Evolutionary conservation across 495 filamentous ascomycete genomes (phyloP).

Genomic region (Neurospora sp.): DNA sequence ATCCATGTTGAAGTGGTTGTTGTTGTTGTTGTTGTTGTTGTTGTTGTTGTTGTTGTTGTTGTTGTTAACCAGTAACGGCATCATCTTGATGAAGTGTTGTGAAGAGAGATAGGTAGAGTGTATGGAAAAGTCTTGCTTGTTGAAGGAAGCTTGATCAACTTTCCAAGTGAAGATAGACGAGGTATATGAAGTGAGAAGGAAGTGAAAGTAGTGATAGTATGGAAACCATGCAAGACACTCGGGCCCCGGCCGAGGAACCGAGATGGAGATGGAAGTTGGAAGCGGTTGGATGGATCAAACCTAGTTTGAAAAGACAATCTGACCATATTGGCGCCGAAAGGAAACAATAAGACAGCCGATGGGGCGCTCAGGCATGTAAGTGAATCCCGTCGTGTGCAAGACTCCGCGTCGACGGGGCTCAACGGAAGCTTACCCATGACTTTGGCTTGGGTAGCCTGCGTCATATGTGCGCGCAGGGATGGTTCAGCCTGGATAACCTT

Average conservation of each 20-base stretch:
- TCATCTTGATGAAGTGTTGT: slow-evolving; percentile 15
- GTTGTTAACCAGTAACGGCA: slow-evolving; percentile 18
- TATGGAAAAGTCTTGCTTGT: neutral
- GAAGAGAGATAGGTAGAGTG: neutral
- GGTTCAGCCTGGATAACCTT: slow-evolving; percentile 21
- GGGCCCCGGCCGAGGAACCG: neutral
- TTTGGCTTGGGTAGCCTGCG: slow-evolving; percentile 21
- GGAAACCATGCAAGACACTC: neutral
- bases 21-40: slow-evolving; percentile 11
- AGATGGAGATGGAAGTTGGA: slow-evolving; percentile 7
- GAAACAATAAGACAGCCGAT: slow-evolving; percentile 7
- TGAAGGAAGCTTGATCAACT: neutral
- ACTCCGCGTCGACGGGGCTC: slow-evolving; percentile 20
- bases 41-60: slow-evolving; percentile 16
- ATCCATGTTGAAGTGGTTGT: neutral
- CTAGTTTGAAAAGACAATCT: slow-evolving; percentile 16
- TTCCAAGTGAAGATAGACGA: neutral
- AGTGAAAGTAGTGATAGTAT: neutral
- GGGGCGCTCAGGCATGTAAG: slow-evolving; percentile 18
- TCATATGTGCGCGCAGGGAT: slow-evolving; percentile 28
- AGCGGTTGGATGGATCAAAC: slow-evolving; percentile 16
- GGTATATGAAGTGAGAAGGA: slow-evolving; percentile 1
- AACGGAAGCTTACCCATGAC: slow-evolving; percentile 21
- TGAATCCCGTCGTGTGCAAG: slow-evolving; percentile 15
- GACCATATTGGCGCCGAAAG: slow-evolving; percentile 17